Percentiles rank a stretch among this genome's conserved stretches.
Conservation (phyloP, 148 eudicot genomes). For the Rhododendron simsii region DNA sequence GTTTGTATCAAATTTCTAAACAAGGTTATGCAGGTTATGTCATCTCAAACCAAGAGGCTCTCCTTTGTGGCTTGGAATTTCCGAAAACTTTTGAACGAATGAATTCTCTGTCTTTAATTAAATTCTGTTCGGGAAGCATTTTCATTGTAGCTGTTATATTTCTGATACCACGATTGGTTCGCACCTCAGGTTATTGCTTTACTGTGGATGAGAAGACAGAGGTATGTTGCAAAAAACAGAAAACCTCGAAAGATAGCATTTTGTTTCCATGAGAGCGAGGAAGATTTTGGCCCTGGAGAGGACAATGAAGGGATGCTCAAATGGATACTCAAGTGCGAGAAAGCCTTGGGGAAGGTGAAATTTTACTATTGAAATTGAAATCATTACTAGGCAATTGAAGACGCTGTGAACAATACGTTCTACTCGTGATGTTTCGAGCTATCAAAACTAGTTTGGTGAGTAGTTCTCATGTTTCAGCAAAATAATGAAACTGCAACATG, state of each 20-base stretch:
- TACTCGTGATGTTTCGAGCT: not conserved
- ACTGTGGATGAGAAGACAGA: not conserved
- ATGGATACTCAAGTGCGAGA: not conserved
- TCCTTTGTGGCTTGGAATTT: not conserved
- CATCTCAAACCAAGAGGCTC: not conserved
- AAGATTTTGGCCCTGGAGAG: not conserved
- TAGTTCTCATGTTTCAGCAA: not conserved
- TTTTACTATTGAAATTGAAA: not conserved
- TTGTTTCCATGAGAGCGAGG: not conserved
- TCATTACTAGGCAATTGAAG: not conserved
- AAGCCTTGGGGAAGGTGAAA: not conserved
- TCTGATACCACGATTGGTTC: not conserved
- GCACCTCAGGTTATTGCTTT: not conserved
- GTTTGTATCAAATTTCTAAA: not conserved
- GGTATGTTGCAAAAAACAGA: not conserved
- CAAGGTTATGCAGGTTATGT: not conserved
- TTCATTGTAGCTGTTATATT: not conserved
- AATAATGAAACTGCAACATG: not conserved
- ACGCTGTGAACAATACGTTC: not conserved
- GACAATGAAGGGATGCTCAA: not conserved
- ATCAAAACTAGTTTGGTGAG: not conserved
- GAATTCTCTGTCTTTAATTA: not conserved
- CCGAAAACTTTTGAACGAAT: not conserved
- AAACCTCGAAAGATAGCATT: not conserved
- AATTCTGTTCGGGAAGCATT: not conserved